These are phyloP conservation scores for Flaveria bidentis DNA, from an alignment of 129 eudicot genomes.

Conservation along the genomic window DNA sequence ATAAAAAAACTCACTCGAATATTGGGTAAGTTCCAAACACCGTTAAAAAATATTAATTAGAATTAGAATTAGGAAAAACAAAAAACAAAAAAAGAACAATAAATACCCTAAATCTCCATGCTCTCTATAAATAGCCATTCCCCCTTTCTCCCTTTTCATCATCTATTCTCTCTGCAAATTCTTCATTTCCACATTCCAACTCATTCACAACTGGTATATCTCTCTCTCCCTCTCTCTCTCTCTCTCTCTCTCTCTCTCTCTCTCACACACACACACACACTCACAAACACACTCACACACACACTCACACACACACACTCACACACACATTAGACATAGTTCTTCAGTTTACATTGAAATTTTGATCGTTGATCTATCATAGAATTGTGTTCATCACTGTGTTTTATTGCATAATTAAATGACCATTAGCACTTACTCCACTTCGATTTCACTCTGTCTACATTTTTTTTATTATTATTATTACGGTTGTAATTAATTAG, in stretches of 20 bases:
- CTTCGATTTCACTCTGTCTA: neutral
- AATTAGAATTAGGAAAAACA: too few relatives aligned
- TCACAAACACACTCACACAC: neutral
- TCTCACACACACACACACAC: neutral
- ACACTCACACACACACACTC: neutral
- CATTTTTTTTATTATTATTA: too few relatives aligned
- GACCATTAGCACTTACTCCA: neutral
- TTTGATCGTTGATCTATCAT: neutral
- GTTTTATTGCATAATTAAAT: slow-evolving; percentile 10
- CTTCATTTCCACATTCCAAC: neutral
- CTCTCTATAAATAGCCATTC: slow-evolving; percentile 19
- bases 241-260: neutral
- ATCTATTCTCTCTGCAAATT: neutral
- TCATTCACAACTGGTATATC: slow-evolving; percentile 17
- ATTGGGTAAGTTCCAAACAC: too few relatives aligned
- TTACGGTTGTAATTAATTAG: too few relatives aligned
- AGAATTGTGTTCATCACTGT: slow-evolving; percentile 1
- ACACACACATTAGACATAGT: too few relatives aligned
- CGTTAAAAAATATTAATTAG: too few relatives aligned
- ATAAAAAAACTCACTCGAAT: too few relatives aligned
- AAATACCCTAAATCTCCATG: neutral
- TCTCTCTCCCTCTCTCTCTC: neutral
- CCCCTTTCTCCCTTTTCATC: neutral
- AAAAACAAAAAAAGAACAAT: neutral
- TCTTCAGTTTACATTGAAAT: neutral